These are phyloP conservation scores for Yarrowia bubula DNA, from an alignment of 805 yeast genomes.

Conservation along the genomic window DNA sequence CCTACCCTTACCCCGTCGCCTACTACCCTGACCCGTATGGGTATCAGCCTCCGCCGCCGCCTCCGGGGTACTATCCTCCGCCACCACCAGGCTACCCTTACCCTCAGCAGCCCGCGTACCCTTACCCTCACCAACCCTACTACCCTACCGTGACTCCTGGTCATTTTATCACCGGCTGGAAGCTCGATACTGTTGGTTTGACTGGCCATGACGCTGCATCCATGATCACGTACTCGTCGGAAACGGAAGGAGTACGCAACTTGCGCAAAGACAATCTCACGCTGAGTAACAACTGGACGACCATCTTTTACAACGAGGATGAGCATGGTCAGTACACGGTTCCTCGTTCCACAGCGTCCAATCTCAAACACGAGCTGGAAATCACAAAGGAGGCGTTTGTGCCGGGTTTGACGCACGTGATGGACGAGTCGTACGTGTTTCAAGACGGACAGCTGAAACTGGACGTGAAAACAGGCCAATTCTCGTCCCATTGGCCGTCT, in stretches of 20 bases:
- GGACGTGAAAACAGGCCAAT: neutral
- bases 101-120: too few species aligned
- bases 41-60: neutral
- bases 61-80: neutral
- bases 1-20: neutral
- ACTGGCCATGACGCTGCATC: neutral
- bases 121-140: too few species aligned
- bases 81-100: neutral
- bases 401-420: neutral
- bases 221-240: slow-evolving; percentile 4
- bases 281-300: slow-evolving; percentile 18
- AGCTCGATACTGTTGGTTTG: slow-evolving; percentile 3
- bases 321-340: neutral
- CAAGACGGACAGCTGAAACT: slow-evolving; percentile 2
- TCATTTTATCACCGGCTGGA: slow-evolving; percentile 17
- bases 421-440: slow-evolving; percentile 2
- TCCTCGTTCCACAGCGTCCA: neutral
- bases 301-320: slow-evolving; percentile 7
- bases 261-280: slow-evolving; percentile 6
- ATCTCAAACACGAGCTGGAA: neutral
- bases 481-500: slow-evolving; percentile 1
- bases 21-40: neutral
- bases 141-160: neutral
- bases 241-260: neutral
- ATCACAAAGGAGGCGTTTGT: neutral